A percentile compares a stretch with the other conserved stretches of the same genome.
Conservation (phyloP, 2,329 filamentous ascomycete genomes). For the Diaporthe sp. region DNA sequence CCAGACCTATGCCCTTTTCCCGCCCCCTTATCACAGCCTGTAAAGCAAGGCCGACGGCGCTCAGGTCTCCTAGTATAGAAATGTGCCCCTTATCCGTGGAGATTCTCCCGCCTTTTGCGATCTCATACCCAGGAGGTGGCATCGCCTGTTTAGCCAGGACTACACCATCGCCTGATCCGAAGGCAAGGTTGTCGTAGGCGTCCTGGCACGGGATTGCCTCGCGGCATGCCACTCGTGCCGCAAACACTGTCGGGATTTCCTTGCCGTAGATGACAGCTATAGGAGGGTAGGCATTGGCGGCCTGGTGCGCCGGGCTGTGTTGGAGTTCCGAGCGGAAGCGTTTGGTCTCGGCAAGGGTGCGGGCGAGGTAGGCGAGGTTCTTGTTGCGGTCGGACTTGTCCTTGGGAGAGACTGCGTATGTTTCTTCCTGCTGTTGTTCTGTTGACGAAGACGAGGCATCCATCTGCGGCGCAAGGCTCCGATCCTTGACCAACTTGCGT, state of each 20-base stretch:
- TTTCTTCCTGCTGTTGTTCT: constrained; percentile 44
- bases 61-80: constrained; percentile 86
- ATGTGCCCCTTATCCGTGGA: constrained; percentile 90
- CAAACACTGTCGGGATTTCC: constrained; percentile 86
- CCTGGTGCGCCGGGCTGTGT: constrained; percentile 71
- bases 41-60: constrained; percentile 83
- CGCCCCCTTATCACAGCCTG: constrained; percentile 77
- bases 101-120: constrained; percentile 81
- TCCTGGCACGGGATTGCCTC: constrained; percentile 83
- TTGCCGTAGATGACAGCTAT: constrained; percentile 89
- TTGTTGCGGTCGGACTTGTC: constrained; percentile 64
- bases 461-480: constrained; percentile 63
- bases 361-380: constrained; percentile 76
- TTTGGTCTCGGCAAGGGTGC: constrained; percentile 79
- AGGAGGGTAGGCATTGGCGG: constrained; percentile 84
- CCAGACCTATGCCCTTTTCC: constrained; percentile 79
- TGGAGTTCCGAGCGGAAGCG: constrained; percentile 83
- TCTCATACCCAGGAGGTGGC: constrained; percentile 83
- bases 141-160: constrained; percentile 88
- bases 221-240: constrained; percentile 78
- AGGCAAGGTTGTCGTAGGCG: constrained; percentile 88
- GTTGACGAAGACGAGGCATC: constrained; percentile 48
- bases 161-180: constrained; percentile 90
- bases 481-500: constrained; percentile 52
- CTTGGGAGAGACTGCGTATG: constrained; percentile 38